These are phyloP conservation scores for Colletotrichum noveboracense DNA, from an alignment of 2,329 filamentous ascomycete species.

Conservation along the genomic window DNA sequence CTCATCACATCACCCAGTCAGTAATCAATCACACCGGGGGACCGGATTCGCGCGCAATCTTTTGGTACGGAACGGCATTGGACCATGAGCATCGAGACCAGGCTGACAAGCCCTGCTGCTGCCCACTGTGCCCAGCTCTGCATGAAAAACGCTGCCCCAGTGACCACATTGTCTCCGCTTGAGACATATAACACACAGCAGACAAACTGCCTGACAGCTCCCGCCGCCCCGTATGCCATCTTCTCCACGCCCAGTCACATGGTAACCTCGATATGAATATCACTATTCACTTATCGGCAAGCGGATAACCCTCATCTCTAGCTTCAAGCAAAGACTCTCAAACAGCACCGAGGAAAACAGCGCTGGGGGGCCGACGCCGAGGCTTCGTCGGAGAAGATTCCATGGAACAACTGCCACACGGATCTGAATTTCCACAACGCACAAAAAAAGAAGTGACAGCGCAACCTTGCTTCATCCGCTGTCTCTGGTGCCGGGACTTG, in stretches of 20 bases:
- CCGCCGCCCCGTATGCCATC: neutral
- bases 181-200: neutral
- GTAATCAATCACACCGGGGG: neutral
- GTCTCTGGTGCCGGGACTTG: neutral
- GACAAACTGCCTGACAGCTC: neutral
- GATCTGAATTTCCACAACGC: neutral
- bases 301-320: neutral
- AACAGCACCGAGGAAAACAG: neutral
- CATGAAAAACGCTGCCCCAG: neutral
- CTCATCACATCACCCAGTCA: neutral
- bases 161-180: neutral
- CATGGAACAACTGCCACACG: neutral
- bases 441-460: neutral
- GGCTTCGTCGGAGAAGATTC: neutral
- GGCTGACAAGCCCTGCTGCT: neutral
- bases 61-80: neutral
- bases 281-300: neutral
- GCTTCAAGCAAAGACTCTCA: neutral
- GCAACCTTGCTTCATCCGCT: neutral
- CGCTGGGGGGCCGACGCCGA: neutral
- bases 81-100: neutral
- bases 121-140: neutral
- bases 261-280: neutral
- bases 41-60: neutral
- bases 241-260: neutral